phyloP scores from a whole-genome alignment of 2,329 filamentous ascomycete genomes.

The Aspergillus hortae region DNA sequence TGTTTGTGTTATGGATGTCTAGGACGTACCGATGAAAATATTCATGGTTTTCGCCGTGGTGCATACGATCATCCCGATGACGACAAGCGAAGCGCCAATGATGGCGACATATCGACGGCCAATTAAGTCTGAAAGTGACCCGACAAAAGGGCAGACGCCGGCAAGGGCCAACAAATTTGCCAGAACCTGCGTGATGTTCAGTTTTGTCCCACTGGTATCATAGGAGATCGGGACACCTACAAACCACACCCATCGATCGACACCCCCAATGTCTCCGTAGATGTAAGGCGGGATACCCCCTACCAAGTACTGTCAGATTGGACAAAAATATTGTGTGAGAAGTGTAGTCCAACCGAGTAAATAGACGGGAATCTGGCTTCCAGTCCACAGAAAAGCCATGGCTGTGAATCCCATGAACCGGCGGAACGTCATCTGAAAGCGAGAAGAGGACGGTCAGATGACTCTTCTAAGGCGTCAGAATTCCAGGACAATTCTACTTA shows the following conservation, averaged over 20 bases:
- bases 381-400: slow-evolving; percentile 61
- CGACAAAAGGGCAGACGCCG: slow-evolving; percentile 62
- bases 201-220: not conserved
- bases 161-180: slow-evolving; percentile 54
- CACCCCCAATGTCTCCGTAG: slow-evolving; percentile 59
- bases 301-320: slow-evolving; percentile 13
- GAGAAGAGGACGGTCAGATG: slow-evolving; percentile 16
- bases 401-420: slow-evolving; percentile 54
- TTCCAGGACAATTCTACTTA: slow-evolving; percentile 20
- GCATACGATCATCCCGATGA: slow-evolving; percentile 59
- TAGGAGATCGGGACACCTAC: slow-evolving; percentile 21
- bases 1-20: not conserved
- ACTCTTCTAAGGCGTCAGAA: not conserved
- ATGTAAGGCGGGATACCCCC: slow-evolving; percentile 52
- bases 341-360: slow-evolving; percentile 40
- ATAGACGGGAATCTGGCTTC: slow-evolving; percentile 58
- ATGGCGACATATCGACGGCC: slow-evolving; percentile 60
- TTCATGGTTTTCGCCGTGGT: slow-evolving; percentile 59
- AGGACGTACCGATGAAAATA: slow-evolving; percentile 53
- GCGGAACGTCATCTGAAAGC: slow-evolving; percentile 45
- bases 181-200: slow-evolving; percentile 32
- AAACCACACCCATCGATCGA: slow-evolving; percentile 61
- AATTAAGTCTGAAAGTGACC: slow-evolving; percentile 61
- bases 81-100: slow-evolving; percentile 51
- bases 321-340: not conserved